These are phyloP conservation scores for Rhododendron molle DNA, from an alignment of 148 eudicot species.

Conservation along the genomic window DNA sequence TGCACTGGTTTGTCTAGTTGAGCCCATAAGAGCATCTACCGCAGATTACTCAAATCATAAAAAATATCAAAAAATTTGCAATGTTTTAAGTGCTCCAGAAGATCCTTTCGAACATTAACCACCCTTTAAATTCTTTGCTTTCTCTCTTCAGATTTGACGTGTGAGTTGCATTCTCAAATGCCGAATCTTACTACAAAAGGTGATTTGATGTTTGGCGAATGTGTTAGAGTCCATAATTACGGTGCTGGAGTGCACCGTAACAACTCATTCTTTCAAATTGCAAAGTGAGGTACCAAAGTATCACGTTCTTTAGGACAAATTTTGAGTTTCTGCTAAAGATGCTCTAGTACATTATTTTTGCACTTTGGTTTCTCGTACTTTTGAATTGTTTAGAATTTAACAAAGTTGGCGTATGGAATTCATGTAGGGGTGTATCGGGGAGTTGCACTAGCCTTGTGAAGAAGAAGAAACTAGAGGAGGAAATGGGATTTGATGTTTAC, in stretches of 20 bases:
- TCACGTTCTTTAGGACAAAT: not conserved
- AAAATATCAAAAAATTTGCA: not conserved
- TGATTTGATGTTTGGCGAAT: not conserved
- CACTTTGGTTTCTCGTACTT: not conserved
- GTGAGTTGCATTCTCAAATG: not conserved
- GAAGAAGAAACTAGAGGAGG: slow-evolving; percentile 64
- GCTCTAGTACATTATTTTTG: not conserved
- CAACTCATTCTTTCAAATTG: not conserved
- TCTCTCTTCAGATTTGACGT: not conserved
- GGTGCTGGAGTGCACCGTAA: not conserved
- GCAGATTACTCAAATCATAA: not conserved
- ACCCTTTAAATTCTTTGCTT: not conserved
- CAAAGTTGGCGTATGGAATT: not conserved
- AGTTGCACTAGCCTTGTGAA: slow-evolving; percentile 63
- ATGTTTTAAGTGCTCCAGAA: not conserved
- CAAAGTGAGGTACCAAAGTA: not conserved
- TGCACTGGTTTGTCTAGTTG: not conserved
- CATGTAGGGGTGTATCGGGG: slow-evolving; percentile 59
- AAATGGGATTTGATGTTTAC: slow-evolving; percentile 61
- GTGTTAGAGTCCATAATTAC: not conserved
- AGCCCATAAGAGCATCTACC: not conserved
- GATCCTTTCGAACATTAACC: not conserved
- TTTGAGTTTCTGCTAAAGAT: not conserved
- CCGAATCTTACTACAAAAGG: not conserved
- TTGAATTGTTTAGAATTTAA: not conserved